Conservation (phyloP, 768 basidiomycete species). For the Russula sp. region DNA sequence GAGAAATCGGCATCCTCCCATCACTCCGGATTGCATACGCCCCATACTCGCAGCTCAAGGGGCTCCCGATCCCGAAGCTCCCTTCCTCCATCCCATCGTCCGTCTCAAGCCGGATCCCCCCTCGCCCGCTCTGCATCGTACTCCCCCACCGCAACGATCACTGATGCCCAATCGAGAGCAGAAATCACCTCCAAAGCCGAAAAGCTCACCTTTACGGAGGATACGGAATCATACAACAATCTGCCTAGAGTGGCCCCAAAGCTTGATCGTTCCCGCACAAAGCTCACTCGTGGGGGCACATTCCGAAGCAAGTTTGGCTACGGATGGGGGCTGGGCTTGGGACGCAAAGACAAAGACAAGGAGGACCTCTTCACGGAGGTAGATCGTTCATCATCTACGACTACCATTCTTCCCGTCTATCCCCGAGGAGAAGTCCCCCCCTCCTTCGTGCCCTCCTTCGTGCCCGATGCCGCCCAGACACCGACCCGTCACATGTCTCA, state of each 20-base stretch:
- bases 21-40: slow-evolving; percentile 5
- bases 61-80: slow-evolving; percentile 12
- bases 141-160: slow-evolving; percentile 28
- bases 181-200: slow-evolving; percentile 20
- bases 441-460: slow-evolving; percentile 18
- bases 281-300: slow-evolving; percentile 27
- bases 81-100: slow-evolving; percentile 17
- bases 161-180: slow-evolving; percentile 21
- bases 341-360: slow-evolving; percentile 29
- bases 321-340: slow-evolving; percentile 29
- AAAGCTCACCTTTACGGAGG: slow-evolving; percentile 29
- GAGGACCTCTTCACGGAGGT: slow-evolving; percentile 23
- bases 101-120: slow-evolving; percentile 18
- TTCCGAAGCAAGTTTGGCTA: slow-evolving; percentile 25
- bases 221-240: slow-evolving; percentile 32
- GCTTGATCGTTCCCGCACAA: slow-evolving; percentile 28
- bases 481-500: slow-evolving; percentile 28
- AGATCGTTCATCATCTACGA: slow-evolving; percentile 25
- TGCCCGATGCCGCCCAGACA: not conserved
- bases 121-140: slow-evolving; percentile 26
- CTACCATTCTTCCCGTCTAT: slow-evolving; percentile 30
- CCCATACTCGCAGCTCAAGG: slow-evolving; percentile 6
- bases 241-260: slow-evolving; percentile 23
- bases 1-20: slow-evolving; percentile 21
- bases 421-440: slow-evolving; percentile 26